Percentiles rank a stretch among this genome's conserved stretches.
These are phyloP conservation scores for Rhododendron ovatum DNA, from an alignment of 148 eudicot species.

Conservation along the genomic window DNA sequence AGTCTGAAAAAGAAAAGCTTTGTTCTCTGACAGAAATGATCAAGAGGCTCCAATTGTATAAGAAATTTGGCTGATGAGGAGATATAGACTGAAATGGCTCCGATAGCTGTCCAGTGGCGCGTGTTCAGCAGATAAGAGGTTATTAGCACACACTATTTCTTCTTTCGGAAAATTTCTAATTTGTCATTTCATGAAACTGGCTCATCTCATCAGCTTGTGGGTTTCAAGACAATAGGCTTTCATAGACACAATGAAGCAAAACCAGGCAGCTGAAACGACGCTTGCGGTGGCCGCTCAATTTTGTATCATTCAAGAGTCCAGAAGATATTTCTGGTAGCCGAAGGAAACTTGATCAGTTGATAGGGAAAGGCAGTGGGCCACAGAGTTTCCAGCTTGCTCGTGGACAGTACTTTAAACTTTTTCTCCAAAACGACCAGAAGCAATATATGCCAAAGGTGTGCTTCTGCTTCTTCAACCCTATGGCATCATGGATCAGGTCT, in stretches of 20 bases:
- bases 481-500: too few relatives aligned
- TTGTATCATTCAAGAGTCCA: too few relatives aligned
- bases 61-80: constrained; percentile 59
- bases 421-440: too few relatives aligned
- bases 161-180: not conserved
- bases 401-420: too few relatives aligned
- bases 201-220: not conserved
- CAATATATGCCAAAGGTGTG: too few relatives aligned
- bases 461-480: too few relatives aligned
- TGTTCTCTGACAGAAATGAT: not conserved
- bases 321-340: too few relatives aligned
- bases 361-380: too few relatives aligned
- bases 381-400: too few relatives aligned
- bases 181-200: not conserved
- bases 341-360: too few relatives aligned
- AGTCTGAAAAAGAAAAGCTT: not conserved
- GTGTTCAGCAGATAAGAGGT: constrained; percentile 62
- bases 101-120: constrained; percentile 43
- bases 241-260: not conserved
- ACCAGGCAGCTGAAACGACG: not conserved
- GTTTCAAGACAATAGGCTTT: not conserved
- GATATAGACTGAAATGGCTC: constrained; percentile 74
- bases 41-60: not conserved
- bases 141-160: not conserved
- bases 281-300: not conserved